Conservation (phyloP, 139 green algal genomes). For the Ettlia oleoabundans region DNA sequence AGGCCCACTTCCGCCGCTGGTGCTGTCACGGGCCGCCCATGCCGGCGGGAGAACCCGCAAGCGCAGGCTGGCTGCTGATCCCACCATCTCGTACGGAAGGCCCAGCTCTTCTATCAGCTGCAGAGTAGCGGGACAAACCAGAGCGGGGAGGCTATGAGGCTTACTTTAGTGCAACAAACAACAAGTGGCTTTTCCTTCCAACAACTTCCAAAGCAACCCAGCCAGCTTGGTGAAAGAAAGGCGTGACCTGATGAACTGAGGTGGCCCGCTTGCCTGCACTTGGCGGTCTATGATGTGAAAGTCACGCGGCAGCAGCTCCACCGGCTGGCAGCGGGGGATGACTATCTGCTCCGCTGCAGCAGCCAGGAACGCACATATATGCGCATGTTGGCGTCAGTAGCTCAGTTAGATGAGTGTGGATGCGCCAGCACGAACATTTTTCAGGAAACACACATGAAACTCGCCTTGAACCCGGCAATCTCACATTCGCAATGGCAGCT, state of each 20-base stretch:
- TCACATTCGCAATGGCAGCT: too few species aligned
- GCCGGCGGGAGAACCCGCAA: constrained; percentile 45
- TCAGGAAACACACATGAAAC: background rate
- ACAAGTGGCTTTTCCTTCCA: too few species aligned
- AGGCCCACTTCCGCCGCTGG: background rate
- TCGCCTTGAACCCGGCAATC: background rate
- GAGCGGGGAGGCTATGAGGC: too few species aligned
- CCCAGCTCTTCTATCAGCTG: constrained; percentile 16
- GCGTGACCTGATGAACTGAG: too few species aligned
- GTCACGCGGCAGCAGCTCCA: constrained; percentile 68
- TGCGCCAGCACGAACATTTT: background rate
- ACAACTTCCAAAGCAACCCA: too few species aligned
- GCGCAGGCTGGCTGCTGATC: constrained; percentile 9
- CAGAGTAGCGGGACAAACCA: background rate
- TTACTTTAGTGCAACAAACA: too few species aligned
- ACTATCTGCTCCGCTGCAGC: constrained; percentile 60
- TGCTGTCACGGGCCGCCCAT: background rate
- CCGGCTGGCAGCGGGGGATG: constrained; percentile 52
- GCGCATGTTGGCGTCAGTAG: background rate
- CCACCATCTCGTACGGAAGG: constrained; percentile 36
- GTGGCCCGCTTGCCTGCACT: background rate
- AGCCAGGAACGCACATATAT: background rate
- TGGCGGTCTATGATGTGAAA: constrained; percentile 47
- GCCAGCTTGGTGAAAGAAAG: too few species aligned
- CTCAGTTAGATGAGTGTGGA: too few species aligned